These are phyloP conservation scores for Debaryomyces psychrophilus DNA, from an alignment of 1,139 yeast genomes.

Conservation along the genomic window DNA sequence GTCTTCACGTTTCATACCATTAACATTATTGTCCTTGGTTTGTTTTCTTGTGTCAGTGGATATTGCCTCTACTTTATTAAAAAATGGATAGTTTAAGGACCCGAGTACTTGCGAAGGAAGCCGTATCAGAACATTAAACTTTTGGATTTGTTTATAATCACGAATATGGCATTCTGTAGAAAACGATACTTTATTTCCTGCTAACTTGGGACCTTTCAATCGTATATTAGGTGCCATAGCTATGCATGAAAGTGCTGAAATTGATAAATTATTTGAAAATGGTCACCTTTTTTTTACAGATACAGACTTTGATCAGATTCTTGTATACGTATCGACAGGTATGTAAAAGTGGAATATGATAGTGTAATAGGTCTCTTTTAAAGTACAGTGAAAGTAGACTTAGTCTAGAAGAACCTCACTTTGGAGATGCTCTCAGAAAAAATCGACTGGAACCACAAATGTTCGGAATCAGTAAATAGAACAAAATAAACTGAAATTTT, in stretches of 20 bases:
- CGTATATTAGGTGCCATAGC: conserved; percentile 17
- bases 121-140: conserved; percentile 19
- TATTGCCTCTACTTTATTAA: background rate
- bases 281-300: background rate
- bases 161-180: conserved; percentile 11
- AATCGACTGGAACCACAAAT: conserved; percentile 3
- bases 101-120: conserved; percentile 18
- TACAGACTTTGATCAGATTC: background rate
- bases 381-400: background rate
- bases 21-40: background rate
- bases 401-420: background rate
- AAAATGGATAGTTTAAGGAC: conserved; percentile 3
- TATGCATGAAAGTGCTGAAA: conserved; percentile 2
- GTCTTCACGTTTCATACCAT: background rate
- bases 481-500: background rate
- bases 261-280: background rate
- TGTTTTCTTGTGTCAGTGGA: background rate
- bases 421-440: background rate
- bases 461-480: background rate
- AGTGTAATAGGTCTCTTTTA: background rate
- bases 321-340: background rate
- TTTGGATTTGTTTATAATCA: conserved; percentile 12
- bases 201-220: conserved; percentile 16
- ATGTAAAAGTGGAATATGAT: too few species aligned
- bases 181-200: conserved; percentile 11